Base-by-base conservation (phyloP, 768 basidiomycete species). In the Calocybe indica region DNA sequence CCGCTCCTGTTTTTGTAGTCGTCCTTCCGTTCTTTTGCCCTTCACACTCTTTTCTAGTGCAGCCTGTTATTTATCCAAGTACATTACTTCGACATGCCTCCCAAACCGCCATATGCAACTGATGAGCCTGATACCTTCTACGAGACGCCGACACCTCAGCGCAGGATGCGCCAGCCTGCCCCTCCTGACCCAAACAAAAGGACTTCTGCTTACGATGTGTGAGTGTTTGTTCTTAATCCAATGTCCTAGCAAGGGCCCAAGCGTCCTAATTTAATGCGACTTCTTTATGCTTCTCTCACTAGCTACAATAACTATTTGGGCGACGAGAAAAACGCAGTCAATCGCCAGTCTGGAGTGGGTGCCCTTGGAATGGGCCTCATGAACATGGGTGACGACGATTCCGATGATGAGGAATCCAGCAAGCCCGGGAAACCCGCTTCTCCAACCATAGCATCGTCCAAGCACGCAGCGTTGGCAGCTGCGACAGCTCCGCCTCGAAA, bases 201-300 rank as follows among this genome's bases (percentile, higher is more conserved):
- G 50, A 68, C 76, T 28, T 83, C 83, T 33, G 79, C 78, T 46
- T 82, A 85, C 62, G 79, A 80, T 62, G 72, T 85, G 88, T 90
- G 66, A 34, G 84, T 74, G 13, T 45, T 40, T 13, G 28, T 7
- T 42, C 37, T 47, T 40, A 40, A 22, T 43, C 1, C 12, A 33
- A 31, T 9, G 42, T 1, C 42, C 12, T 32, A 13, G 40, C 31
- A 5, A 32, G 8, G n/a, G 30, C 13, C n/a, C n/a, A n/a, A 32
- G 49, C 9, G 22, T 22, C 22, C 1, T 22, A 22, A 2, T 4
- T 4, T 22, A 22, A 22, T 22, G 22, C 22, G 22, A 22, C 22
- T 4, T 22, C 22, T 22, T 22, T 43, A 33, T 37, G 7, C 44
- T 45, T 34, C 32, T 32, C 37, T 46, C 54, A 29, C 55, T 47